phyloP scores from a whole-genome alignment of 2,329 filamentous ascomycete genomes.

The Ambrosiella cleistominuta region DNA sequence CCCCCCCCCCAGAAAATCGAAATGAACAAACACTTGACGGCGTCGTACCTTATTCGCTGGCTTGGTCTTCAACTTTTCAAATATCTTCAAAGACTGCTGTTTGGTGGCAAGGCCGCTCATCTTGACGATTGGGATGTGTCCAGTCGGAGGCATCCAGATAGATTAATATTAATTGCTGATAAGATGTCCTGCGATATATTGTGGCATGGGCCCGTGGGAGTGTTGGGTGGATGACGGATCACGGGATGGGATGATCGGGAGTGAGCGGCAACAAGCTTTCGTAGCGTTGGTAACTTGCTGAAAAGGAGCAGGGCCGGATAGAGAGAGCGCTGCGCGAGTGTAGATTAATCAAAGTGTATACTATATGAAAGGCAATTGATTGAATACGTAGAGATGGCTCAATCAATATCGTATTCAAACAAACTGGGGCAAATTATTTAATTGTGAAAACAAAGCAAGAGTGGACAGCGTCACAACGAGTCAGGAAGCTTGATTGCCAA shows the following conservation, averaged over 20 bases:
- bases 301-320: not conserved
- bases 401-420: no score
- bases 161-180: not conserved
- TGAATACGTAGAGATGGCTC: no score
- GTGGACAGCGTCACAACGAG: slow-evolving; percentile 1
- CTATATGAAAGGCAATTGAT: no score
- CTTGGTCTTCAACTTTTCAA: slow-evolving; percentile 92
- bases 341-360: not conserved
- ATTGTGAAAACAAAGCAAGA: not conserved
- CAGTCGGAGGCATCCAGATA: not conserved
- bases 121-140: not conserved
- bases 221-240: not conserved
- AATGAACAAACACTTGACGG: slow-evolving; percentile 6
- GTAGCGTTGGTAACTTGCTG: no score
- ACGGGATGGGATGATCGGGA: not conserved
- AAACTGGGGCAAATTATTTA: not conserved
- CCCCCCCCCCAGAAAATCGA: not conserved
- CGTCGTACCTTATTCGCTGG: slow-evolving; percentile 72
- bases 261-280: not conserved
- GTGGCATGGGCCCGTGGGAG: not conserved
- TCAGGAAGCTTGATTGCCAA: slow-evolving; percentile 20
- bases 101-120: slow-evolving; percentile 66
- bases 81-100: slow-evolving; percentile 89
- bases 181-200: not conserved
- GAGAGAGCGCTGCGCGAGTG: not conserved